A percentile compares a stretch with the other conserved stretches of the same genome.
Evolutionary conservation across 305 asterid genomes (phyloP).

Genomic region (Striga hermonthica): DNA sequence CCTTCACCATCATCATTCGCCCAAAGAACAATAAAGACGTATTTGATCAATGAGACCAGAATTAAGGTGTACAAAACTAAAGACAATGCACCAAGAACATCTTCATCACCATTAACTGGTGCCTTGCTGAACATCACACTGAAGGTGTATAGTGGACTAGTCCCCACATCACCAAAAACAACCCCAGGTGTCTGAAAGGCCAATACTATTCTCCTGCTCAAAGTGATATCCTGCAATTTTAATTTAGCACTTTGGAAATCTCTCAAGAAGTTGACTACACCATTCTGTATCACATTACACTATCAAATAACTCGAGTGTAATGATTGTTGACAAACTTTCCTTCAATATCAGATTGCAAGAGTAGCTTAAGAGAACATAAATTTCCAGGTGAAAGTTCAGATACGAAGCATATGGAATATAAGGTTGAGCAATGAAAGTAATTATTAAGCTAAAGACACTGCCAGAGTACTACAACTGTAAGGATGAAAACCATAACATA

Average conservation of each 20-base stretch:
- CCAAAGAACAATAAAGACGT: conserved; percentile 60
- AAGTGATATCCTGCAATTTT: too few relatives aligned
- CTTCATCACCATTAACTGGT: conserved; percentile 40
- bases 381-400: conserved; percentile 13
- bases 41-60: conserved; percentile 61
- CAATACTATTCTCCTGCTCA: conserved; percentile 35
- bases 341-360: conserved; percentile 19
- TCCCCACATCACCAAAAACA: conserved; percentile 78
- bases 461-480: not conserved
- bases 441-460: conserved; percentile 14
- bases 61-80: conserved; percentile 64
- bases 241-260: too few relatives aligned
- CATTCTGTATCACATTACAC: conserved; percentile 20
- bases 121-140: conserved; percentile 47
- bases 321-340: conserved; percentile 5
- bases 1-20: conserved; percentile 90
- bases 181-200: conserved; percentile 79
- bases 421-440: not conserved
- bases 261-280: too few relatives aligned
- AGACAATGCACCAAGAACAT: conserved; percentile 57
- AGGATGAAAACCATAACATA: conserved; percentile 10
- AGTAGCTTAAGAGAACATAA: conserved; percentile 17
- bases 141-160: conserved; percentile 71
- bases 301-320: conserved; percentile 8
- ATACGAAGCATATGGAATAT: conserved; percentile 21